Evolutionary conservation across 768 basidiomycete genomes (phyloP).

Genomic region (Tylopilus intermedius): DNA sequence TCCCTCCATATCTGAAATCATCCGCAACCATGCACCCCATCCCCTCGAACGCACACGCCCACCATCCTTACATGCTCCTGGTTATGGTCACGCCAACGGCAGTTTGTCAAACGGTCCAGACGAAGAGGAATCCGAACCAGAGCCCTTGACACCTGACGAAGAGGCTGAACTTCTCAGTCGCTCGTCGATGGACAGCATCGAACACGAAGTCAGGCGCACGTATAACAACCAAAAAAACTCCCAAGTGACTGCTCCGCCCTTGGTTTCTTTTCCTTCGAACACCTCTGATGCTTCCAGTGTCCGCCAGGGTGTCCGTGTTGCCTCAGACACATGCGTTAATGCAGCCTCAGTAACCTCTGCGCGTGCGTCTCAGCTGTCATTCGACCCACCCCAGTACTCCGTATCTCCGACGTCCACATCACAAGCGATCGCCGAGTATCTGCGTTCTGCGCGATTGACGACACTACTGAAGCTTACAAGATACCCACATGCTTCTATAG

Average conservation of each 20-base stretch:
- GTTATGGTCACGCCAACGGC: constrained; percentile 44
- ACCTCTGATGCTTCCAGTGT: constrained; percentile 56
- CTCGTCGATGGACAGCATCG: constrained; percentile 86
- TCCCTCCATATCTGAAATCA: constrained; percentile 87
- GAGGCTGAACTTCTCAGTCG: constrained; percentile 64
- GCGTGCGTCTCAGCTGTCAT: constrained; percentile 21
- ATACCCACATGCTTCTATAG: constrained; percentile 71
- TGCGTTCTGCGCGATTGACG: constrained; percentile 83
- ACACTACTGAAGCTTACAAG: constrained; percentile 75
- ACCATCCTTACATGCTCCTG: constrained; percentile 41
- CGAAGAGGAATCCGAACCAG: constrained; percentile 48
- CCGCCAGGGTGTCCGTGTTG: constrained; percentile 15
- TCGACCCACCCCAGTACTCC: constrained; percentile 27
- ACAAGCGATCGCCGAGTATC: constrained; percentile 78
- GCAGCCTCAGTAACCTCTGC: constrained; percentile 38
- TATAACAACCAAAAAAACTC: constrained; percentile 51
- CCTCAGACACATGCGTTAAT: constrained; percentile 52
- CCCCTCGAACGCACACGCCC: constrained; percentile 46
- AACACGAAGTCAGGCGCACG: constrained; percentile 73
- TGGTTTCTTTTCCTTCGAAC: constrained; percentile 36
- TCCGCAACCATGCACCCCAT: constrained; percentile 69
- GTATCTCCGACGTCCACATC: constrained; percentile 53
- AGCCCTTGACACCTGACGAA: constrained; percentile 47
- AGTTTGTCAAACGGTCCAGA: constrained; percentile 43
- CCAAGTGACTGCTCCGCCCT: constrained; percentile 19